Evolutionary conservation across 108 stramenopile genomes (phyloP).

Genomic region (Conticribra weissflogii): DNA sequence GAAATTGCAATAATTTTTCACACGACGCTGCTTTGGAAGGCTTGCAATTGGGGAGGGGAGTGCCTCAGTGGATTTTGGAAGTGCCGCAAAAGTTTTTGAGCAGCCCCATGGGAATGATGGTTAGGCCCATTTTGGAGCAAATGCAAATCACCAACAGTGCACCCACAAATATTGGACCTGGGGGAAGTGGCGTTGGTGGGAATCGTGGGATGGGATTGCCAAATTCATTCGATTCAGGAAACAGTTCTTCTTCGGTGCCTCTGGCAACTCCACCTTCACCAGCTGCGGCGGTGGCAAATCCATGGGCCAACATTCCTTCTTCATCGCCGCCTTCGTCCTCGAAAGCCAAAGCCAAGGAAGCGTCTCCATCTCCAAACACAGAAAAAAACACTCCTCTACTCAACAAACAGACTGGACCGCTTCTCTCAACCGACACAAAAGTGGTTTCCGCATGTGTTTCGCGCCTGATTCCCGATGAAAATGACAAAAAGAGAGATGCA

Average conservation of each 20-base stretch:
- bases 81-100: conserved; percentile 66
- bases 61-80: conserved; percentile 72
- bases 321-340: conserved; percentile 5
- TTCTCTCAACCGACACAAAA: conserved; percentile 66
- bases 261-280: not conserved
- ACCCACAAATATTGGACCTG: conserved; percentile 29
- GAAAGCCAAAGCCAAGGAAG: not conserved
- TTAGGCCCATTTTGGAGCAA: conserved; percentile 75
- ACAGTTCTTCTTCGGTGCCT: not conserved
- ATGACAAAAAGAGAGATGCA: conserved; percentile 15
- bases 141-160: conserved; percentile 65
- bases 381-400: conserved; percentile 45
- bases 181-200: conserved; percentile 5
- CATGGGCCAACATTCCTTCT: conserved; percentile 58
- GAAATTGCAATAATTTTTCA: conserved; percentile 81
- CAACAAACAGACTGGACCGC: conserved; percentile 57
- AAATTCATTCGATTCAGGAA: conserved; percentile 9
- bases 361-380: conserved; percentile 1
- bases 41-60: conserved; percentile 47
- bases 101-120: conserved; percentile 74
- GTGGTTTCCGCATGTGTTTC: conserved; percentile 55
- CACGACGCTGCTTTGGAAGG: conserved; percentile 69
- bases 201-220: not conserved
- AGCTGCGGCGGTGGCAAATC: conserved; percentile 37
- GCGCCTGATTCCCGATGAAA: conserved; percentile 30